phyloP scores from a whole-genome alignment of 192 early-diverging fungal genomes.

The Lunasporangiospora selenospora region DNA sequence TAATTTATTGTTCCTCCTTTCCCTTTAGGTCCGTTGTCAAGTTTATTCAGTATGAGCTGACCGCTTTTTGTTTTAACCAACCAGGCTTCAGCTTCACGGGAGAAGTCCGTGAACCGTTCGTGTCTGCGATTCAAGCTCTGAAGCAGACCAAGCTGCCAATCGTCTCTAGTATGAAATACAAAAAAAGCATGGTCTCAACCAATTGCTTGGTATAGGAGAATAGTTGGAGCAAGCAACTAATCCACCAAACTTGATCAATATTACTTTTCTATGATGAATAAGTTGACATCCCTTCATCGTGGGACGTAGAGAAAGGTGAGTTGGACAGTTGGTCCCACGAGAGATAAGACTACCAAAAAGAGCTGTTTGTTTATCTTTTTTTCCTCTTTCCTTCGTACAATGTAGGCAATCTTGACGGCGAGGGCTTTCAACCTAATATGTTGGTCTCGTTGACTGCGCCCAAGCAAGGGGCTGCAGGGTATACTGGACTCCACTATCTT shows the following conservation, averaged over 20 bases:
- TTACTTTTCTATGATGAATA: no score
- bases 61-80: background rate
- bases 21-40: background rate
- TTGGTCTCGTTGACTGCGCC: slow-evolving; percentile 94
- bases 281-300: slow-evolving; percentile 95
- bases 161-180: slow-evolving; percentile 15
- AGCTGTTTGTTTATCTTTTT: background rate
- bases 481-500: slow-evolving; percentile 81
- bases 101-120: slow-evolving; percentile 78
- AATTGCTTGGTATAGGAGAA: no score
- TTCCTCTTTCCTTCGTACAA: background rate
- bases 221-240: no score
- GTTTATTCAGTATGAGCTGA: background rate
- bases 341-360: background rate
- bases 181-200: background rate
- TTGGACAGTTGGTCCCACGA: background rate
- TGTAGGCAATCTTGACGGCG: slow-evolving; percentile 53
- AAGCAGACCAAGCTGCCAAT: slow-evolving; percentile 31
- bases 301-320: slow-evolving; percentile 90
- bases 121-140: slow-evolving; percentile 61
- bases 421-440: slow-evolving; percentile 75
- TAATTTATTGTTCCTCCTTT: slow-evolving; percentile 24
- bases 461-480: slow-evolving; percentile 76
- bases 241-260: no score
- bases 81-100: slow-evolving; percentile 88